Base-by-base conservation (phyloP, 1,284 basidiomycete species). In the Apiotrichum mycotoxinovorans region DNA sequence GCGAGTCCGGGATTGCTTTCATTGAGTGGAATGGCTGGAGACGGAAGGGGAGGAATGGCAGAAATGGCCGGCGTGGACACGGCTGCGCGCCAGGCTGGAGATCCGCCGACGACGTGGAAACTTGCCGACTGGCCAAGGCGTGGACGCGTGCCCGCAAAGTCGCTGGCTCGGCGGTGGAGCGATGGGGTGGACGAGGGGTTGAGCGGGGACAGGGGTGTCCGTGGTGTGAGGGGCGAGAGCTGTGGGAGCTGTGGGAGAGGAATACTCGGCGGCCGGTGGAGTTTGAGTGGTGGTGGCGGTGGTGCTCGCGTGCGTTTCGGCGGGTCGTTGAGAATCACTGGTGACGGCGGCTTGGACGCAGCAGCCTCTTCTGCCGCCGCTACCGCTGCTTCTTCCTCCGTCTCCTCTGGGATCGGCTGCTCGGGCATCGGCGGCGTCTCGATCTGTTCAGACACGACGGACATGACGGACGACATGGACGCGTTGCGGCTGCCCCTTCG, bases 381-480 rank as follows among this genome's bases (percentile, higher is more conserved):
- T 2, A 38, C 49, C n/a, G 37, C 50, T n/a, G 30, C 44, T 12
- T 58, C 56, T 20, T 51, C 54, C 33, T 58, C 58, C 23, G 50
- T 33, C 23, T 63, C 61, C 51, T 61, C 60, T 3, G 41, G 52
- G 30, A 61, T 61, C 4, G 61, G 52, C 0, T 30, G 8, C 26
- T 49, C 30, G 30, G 41, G 15, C 18, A 57, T 44, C 10, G 46
- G 23, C 17, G 54, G 20, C 11, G 38, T 18, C 15, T 44, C 41
- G 41, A 44, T 35, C 3, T 30, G 17, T 22, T 48, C 46, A 2
- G 33, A 35, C 11, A 48, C 7, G 15, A 44, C 25, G 30, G 30
- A 30, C 30, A 30, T 30, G 30, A 35, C 5, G 3, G 46, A 35
- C 33, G 46, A 48, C 12, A 30, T 33, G 44, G 46, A 35, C 2